Percentiles rank a stretch among this genome's conserved stretches.
phyloP scores from a whole-genome alignment of 1,139 yeast species.

The Saccharomyces hybrid region DNA sequence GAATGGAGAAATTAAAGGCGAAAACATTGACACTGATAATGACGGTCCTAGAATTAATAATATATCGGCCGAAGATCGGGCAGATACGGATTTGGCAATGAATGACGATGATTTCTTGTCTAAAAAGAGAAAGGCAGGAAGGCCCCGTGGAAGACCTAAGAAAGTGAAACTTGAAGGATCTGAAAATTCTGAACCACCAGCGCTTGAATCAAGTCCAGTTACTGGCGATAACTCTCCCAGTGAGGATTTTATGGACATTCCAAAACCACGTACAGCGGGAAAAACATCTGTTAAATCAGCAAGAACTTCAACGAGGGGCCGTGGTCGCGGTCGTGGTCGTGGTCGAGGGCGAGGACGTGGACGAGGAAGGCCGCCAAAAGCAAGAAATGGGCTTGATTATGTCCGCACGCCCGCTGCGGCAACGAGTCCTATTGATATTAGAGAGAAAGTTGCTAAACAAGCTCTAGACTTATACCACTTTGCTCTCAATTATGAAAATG shows the following conservation, averaged over 20 bases:
- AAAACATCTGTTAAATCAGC: conserved; percentile 24
- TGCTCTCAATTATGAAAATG: conserved; percentile 39
- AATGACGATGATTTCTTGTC: conserved; percentile 17
- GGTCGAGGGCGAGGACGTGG: conserved; percentile 17
- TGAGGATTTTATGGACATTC: not conserved
- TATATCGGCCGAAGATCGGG: not conserved
- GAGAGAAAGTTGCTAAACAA: conserved; percentile 34
- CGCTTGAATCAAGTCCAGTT: not conserved
- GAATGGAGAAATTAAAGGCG: not conserved
- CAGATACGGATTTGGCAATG: conserved; percentile 12
- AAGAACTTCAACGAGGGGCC: conserved; percentile 18
- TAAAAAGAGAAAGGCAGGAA: conserved; percentile 15
- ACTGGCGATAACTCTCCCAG: conserved; percentile 1
- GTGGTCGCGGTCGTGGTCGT: conserved; percentile 25
- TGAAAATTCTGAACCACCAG: conserved; percentile 4
- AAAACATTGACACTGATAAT: not conserved
- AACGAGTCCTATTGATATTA: conserved; percentile 36
- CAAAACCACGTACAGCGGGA: conserved; percentile 13
- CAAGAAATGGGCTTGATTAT: conserved; percentile 30
- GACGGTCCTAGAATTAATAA: not conserved
- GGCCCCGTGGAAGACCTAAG: conserved; percentile 17
- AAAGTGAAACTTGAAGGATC: conserved; percentile 14
- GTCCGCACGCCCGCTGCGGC: conserved; percentile 39
- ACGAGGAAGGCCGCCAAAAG: conserved; percentile 20
- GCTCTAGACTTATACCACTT: conserved; percentile 34